Evolutionary conservation across 1,284 basidiomycete species (phyloP), one percentile per base, ranked within the genome.

Genomic region (Apiotrichum siamense): DNA sequence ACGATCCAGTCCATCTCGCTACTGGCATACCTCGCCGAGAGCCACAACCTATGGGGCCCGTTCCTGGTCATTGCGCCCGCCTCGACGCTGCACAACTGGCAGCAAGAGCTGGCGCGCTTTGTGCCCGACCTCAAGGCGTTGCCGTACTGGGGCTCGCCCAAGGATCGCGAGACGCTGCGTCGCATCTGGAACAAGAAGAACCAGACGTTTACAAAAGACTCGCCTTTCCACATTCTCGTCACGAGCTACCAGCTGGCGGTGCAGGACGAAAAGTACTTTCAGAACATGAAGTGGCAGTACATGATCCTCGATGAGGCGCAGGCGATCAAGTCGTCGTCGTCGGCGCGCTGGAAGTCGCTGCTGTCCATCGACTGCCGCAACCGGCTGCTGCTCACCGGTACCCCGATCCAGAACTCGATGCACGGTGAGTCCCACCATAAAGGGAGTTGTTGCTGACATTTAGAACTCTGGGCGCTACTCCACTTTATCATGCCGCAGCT

Each of bases 401-500:
- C 96, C 31, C 96, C 96, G 0, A 97, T 99, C 58, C 96, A 99
- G 72, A 99, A 99, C 74, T 96, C 91, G 38, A 98, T 99, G 96
- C 94, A 98, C 80, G 90, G 91, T 88, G 54, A 63, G 80, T 63
- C 17, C 9, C 23, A 18, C 37, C 12, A 20, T 35, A 27, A 20
- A 3, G 18, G 0, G 7, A 21, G 11, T 13, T 35, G 23, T 11
- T 33, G 42, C 50, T 50, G 36, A 51, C 47, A 35, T 27, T 7
- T 63, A 94, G 96, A 99, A 75, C 79, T 99, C n/a, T 99, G 96
- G 96, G 96, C 96, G 2, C 78, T 99, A 52, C 79, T 99, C 44
- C 96, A 99, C 73, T 99, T 99, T 77, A 98, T 99, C 77, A 99
- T 99, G 96, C 96, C 96, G 1, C 93, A 88, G 67, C 77, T 99